phyloP scores from a whole-genome alignment of 805 yeast species.

The Candida germanica region DNA sequence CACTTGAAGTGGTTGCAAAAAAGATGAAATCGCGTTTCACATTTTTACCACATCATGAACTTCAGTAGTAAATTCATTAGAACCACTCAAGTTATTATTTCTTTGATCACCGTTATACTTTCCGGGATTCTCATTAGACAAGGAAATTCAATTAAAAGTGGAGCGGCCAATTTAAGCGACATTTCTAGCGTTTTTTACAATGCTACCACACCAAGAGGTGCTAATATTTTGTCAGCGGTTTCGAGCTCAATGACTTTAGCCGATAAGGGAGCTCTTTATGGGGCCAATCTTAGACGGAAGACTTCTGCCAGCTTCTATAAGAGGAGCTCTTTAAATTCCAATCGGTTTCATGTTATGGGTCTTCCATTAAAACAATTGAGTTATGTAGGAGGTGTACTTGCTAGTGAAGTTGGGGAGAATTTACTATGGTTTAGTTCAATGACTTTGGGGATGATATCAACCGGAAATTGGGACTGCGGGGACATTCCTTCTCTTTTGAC shows the following conservation, averaged over 20 bases:
- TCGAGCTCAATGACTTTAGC: constrained; percentile 3
- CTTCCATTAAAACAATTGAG: constrained; percentile 1
- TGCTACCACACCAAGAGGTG: constrained; percentile 1
- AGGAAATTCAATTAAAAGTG: neutral
- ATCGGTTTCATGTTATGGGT: neutral
- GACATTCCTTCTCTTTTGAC: constrained; percentile 3
- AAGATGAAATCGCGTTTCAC: constrained; percentile 4
- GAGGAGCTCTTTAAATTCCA: neutral
- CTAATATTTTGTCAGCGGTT: constrained; percentile 3
- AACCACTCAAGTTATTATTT: neutral
- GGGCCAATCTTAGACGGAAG: neutral
- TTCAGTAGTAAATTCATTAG: neutral
- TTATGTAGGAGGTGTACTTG: constrained; percentile 7
- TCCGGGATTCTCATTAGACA: constrained; percentile 1
- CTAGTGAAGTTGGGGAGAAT: constrained; percentile 7
- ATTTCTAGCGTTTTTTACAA: neutral
- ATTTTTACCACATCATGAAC: constrained; percentile 3
- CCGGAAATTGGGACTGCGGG: constrained; percentile 11
- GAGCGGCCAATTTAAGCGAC: neutral
- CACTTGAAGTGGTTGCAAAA: neutral
- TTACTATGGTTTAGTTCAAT: constrained; percentile 12
- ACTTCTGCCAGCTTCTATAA: neutral
- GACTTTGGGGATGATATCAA: constrained; percentile 6
- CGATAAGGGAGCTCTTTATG: constrained; percentile 3
- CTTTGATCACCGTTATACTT: neutral